Evolutionary conservation across 2,329 filamentous ascomycete species (phyloP).

Genomic region (Pseudogymnoascus pannorum): DNA sequence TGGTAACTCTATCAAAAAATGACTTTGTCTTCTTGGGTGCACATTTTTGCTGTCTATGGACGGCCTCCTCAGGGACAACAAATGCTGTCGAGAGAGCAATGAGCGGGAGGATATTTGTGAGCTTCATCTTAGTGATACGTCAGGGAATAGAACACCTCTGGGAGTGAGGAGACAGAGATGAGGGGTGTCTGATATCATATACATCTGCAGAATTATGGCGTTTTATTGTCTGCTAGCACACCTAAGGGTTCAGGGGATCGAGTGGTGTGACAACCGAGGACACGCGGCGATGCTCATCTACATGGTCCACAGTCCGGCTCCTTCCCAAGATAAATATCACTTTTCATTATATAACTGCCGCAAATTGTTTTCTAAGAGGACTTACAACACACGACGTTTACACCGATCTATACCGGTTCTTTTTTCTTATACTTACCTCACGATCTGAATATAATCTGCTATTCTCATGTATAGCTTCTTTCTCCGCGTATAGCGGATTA

Average conservation of each 20-base stretch:
- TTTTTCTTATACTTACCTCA: background rate
- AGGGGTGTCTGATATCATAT: slow-evolving; percentile 9
- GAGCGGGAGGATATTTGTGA: slow-evolving; percentile 40
- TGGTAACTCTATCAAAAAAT: slow-evolving; percentile 28
- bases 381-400: background rate
- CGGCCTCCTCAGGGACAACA: slow-evolving; percentile 44
- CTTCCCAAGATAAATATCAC: background rate
- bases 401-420: background rate
- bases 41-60: slow-evolving; percentile 36
- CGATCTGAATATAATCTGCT: background rate
- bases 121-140: slow-evolving; percentile 26
- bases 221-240: background rate
- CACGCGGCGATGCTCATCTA: background rate
- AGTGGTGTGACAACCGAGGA: slow-evolving; percentile 1
- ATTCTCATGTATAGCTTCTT: background rate
- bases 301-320: background rate
- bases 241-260: background rate
- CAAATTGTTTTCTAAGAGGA: background rate
- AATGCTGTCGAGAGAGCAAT: slow-evolving; percentile 43
- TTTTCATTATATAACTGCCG: background rate
- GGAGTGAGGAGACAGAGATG: background rate
- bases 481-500: background rate
- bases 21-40: slow-evolving; percentile 29
- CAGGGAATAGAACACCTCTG: background rate
- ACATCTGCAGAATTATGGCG: background rate